Conservation (phyloP, 106 monocot genomes). For the Dendrobium chrysotoxum region DNA sequence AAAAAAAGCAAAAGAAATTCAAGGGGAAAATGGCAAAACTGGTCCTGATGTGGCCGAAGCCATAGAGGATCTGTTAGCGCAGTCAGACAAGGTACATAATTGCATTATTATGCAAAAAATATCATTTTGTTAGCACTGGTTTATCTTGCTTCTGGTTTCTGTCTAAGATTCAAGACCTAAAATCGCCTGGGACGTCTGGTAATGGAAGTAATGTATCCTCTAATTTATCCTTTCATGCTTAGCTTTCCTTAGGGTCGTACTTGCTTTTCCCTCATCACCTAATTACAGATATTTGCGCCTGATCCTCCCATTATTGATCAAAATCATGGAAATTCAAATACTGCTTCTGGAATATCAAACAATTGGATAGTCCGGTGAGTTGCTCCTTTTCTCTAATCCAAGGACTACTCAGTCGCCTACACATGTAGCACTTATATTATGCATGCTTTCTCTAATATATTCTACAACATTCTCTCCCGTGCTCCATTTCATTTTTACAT, state of each 20-base stretch:
- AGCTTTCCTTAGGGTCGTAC: constrained; percentile 1
- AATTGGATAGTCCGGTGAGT: constrained; percentile 47
- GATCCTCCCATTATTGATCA: constrained; percentile 42
- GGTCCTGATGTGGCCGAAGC: constrained; percentile 84
- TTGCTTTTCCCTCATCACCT: constrained; percentile 25
- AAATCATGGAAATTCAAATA: constrained; percentile 39
- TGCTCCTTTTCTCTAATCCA: not conserved
- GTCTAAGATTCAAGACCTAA: constrained; percentile 46
- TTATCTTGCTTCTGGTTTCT: constrained; percentile 7
- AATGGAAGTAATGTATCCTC: constrained; percentile 74
- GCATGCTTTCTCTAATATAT: too few species aligned
- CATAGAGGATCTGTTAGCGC: constrained; percentile 83
- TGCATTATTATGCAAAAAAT: not conserved
- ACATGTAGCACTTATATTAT: too few species aligned
- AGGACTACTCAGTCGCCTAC: not conserved
- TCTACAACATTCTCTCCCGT: too few species aligned
- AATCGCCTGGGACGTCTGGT: constrained; percentile 26
- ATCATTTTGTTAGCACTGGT: constrained; percentile 1
- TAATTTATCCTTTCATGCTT: not conserved
- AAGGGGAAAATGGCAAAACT: constrained; percentile 15
- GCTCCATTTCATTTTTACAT: too few species aligned
- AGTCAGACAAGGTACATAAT: constrained; percentile 67
- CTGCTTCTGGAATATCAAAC: constrained; percentile 37
- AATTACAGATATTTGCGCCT: constrained; percentile 49
- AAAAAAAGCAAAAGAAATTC: constrained; percentile 23